Conservation (phyloP, 2,329 filamentous ascomycete species). For the Epichloe typhina region DNA sequence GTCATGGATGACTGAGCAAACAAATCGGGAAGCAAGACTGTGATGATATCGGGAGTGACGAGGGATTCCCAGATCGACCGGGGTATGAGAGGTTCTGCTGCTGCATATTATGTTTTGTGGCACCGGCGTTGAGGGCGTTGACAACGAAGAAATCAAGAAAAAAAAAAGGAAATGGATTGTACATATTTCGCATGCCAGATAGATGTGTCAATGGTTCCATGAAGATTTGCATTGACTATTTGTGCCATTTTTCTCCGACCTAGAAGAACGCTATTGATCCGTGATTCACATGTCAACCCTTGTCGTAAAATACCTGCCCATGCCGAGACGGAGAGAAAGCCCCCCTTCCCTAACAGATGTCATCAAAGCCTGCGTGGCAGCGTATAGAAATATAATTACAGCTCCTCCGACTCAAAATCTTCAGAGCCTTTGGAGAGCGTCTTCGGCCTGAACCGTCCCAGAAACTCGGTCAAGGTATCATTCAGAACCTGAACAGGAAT, state of each 20-base stretch:
- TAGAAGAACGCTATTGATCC: background rate
- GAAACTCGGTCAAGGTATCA: conserved; percentile 53
- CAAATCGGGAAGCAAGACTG: conserved; percentile 1
- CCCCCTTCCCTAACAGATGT: too few species aligned
- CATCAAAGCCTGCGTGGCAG: too few species aligned
- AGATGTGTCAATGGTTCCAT: conserved; percentile 1
- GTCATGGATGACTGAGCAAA: conserved; percentile 27
- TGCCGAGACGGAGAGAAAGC: background rate
- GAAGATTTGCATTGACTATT: background rate
- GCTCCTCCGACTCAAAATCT: conserved; percentile 21
- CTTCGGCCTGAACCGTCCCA: conserved; percentile 37
- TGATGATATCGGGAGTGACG: background rate
- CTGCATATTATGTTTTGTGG: conserved; percentile 9
- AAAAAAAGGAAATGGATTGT: conserved; percentile 6
- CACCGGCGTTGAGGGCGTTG: conserved; percentile 20
- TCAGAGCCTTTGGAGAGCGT: conserved; percentile 12
- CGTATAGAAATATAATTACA: conserved; percentile 15
- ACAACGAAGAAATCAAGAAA: background rate
- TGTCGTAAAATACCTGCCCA: background rate
- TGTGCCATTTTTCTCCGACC: background rate
- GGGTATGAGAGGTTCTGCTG: conserved; percentile 2
- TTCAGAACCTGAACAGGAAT: conserved; percentile 53
- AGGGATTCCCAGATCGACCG: background rate
- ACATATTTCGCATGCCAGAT: conserved; percentile 1
- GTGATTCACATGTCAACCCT: background rate